These are phyloP conservation scores for Colletotrichum sp. DNA, from an alignment of 2,329 filamentous ascomycete species.

Conservation along the genomic window DNA sequence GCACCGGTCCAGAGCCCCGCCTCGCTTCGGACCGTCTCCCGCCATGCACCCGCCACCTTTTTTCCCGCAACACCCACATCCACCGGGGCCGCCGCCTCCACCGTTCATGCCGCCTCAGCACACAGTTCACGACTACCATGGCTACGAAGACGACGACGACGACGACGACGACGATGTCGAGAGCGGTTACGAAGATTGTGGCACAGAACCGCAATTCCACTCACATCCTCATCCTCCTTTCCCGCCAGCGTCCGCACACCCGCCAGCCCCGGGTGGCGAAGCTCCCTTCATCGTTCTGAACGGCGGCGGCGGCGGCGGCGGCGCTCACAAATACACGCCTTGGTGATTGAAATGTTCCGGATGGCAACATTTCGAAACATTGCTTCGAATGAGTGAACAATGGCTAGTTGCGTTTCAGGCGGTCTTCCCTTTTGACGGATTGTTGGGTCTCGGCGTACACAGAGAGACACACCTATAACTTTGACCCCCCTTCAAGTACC, in stretches of 20 bases:
- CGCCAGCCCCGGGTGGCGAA: not conserved
- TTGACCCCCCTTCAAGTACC: not conserved
- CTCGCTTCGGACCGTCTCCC: not conserved
- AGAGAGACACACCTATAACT: not conserved
- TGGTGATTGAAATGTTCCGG: not conserved
- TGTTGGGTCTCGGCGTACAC: not conserved
- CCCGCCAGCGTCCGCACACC: not conserved
- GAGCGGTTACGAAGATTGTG: not conserved
- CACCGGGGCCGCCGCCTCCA: not conserved
- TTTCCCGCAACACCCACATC: not conserved
- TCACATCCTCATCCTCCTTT: not conserved
- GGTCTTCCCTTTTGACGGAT: not conserved
- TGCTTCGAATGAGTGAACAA: not conserved
- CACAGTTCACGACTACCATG: not conserved
- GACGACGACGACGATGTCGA: not conserved
- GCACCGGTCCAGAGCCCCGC: not conserved
- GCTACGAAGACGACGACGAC: not conserved
- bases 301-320: slow-evolving; percentile 14
- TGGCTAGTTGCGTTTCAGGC: not conserved
- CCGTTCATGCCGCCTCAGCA: not conserved
- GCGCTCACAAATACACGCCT: slow-evolving; percentile 8
- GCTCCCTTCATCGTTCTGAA: slow-evolving; percentile 19
- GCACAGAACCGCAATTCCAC: not conserved
- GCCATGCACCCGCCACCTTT: not conserved
- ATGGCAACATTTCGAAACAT: not conserved